phyloP scores from a whole-genome alignment of 768 basidiomycete species.

The Cystofilobasidium capitatum region DNA sequence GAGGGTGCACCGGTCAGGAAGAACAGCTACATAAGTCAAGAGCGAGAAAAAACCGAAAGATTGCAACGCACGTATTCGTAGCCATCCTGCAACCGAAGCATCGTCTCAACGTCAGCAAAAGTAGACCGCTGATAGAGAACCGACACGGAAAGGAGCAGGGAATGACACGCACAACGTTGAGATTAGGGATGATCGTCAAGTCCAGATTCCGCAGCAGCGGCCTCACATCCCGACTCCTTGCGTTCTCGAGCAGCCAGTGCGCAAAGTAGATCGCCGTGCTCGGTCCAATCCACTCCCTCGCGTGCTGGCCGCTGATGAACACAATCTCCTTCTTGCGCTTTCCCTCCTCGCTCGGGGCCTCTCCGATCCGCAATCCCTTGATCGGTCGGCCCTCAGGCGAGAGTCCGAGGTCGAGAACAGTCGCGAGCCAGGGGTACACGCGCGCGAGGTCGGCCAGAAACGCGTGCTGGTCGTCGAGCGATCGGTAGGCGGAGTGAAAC shows the following conservation, averaged over 20 bases:
- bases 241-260: slow-evolving; percentile 55
- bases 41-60: too few relatives aligned
- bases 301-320: slow-evolving; percentile 63
- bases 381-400: slow-evolving; percentile 13
- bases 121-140: slow-evolving; percentile 43
- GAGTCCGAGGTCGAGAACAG: slow-evolving; percentile 44
- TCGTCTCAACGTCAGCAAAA: background rate
- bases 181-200: slow-evolving; percentile 37
- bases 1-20: background rate
- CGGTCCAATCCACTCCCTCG: slow-evolving; percentile 76
- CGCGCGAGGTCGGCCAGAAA: slow-evolving; percentile 49
- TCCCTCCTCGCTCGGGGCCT: slow-evolving; percentile 21
- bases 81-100: slow-evolving; percentile 29
- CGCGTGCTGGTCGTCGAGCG: slow-evolving; percentile 47
- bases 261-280: slow-evolving; percentile 62
- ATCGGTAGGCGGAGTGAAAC: slow-evolving; percentile 50
- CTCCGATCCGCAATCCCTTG: slow-evolving; percentile 28
- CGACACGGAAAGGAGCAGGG: slow-evolving; percentile 36
- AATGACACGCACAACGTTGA: slow-evolving; percentile 1
- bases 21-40: too few relatives aligned
- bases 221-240: slow-evolving; percentile 46
- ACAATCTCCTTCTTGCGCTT: slow-evolving; percentile 50
- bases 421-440: slow-evolving; percentile 46
- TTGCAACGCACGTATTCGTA: slow-evolving; percentile 48
- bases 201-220: slow-evolving; percentile 48